phyloP scores from a whole-genome alignment of 345 rosid genomes.

The Brassica incana region DNA sequence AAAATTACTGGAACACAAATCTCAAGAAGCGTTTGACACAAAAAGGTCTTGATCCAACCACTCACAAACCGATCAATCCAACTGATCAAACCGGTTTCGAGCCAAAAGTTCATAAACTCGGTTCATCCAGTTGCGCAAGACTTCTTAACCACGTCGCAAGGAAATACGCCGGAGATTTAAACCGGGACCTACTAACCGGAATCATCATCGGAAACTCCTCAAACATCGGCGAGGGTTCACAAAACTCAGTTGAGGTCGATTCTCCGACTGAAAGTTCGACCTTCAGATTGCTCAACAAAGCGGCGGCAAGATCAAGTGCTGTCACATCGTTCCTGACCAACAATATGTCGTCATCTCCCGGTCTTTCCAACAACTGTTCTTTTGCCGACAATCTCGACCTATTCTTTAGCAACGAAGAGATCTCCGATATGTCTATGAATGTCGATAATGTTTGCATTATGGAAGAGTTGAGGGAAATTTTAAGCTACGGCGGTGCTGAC shows the following conservation, averaged over 20 bases:
- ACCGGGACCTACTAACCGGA: slow-evolving; percentile 33
- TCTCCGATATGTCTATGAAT: background rate
- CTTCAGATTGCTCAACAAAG: slow-evolving; percentile 21
- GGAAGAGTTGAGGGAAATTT: slow-evolving; percentile 32
- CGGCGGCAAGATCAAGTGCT: background rate
- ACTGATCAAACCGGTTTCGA: slow-evolving; percentile 6
- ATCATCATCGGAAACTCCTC: slow-evolving; percentile 25
- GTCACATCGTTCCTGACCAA: background rate
- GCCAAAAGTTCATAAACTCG: background rate
- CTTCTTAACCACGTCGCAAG: slow-evolving; percentile 35
- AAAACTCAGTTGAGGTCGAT: background rate
- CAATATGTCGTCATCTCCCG: background rate
- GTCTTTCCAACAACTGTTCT: slow-evolving; percentile 8
- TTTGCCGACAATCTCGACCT: background rate
- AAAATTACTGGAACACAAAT: slow-evolving; percentile 64
- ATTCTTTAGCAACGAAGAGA: slow-evolving; percentile 22
- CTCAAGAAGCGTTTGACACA: slow-evolving; percentile 47
- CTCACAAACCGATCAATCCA: slow-evolving; percentile 40
- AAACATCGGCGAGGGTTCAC: slow-evolving; percentile 11
- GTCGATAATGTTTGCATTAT: slow-evolving; percentile 27
- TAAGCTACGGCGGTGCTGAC: background rate
- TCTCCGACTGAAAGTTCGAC: background rate
- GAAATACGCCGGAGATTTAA: slow-evolving; percentile 17
- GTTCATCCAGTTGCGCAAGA: slow-evolving; percentile 18
- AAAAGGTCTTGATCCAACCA: slow-evolving; percentile 48